Conservation (phyloP, 768 basidiomycete genomes). For the Clitopilus passeckerianus region DNA sequence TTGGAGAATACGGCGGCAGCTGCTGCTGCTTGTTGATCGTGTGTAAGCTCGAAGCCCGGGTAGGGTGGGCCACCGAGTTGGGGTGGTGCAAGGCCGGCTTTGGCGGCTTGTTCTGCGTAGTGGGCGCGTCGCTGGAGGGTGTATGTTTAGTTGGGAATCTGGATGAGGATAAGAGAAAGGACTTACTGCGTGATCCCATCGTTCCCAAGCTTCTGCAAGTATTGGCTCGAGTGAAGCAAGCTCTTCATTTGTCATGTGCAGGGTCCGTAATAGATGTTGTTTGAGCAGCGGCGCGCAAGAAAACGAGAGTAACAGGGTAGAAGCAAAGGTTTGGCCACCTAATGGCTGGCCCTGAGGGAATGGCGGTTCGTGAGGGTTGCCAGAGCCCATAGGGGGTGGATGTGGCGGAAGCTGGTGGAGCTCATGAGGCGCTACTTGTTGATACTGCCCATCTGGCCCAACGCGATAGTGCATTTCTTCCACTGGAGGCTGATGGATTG, state of each 20-base stretch:
- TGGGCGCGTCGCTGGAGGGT: constrained; percentile 32
- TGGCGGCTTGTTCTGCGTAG: constrained; percentile 34
- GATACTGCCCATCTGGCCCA: constrained; percentile 40
- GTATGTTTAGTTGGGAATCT: constrained; percentile 1
- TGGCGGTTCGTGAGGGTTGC: constrained; percentile 45
- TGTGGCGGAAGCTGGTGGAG: constrained; percentile 23
- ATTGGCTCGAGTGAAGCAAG: constrained; percentile 73
- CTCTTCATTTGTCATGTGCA: constrained; percentile 77
- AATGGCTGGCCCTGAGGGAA: constrained; percentile 54
- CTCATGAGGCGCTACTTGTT: constrained; percentile 38
- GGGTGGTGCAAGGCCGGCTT: constrained; percentile 22
- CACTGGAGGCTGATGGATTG: constrained; percentile 37
- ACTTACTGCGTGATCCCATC: constrained; percentile 75
- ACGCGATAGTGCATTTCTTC: constrained; percentile 67
- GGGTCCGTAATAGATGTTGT: constrained; percentile 64
- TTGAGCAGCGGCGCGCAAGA: constrained; percentile 72
- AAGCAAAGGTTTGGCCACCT: constrained; percentile 77
- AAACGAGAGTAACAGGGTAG: constrained; percentile 70
- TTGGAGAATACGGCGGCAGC: constrained; percentile 8
- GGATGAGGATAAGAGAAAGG: constrained; percentile 4
- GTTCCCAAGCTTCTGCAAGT: constrained; percentile 82
- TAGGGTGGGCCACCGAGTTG: constrained; percentile 20
- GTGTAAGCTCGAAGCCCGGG: constrained; percentile 19
- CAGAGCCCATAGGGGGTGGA: constrained; percentile 20
- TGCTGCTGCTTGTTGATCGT: constrained; percentile 12